Evolutionary conservation across 2,329 filamentous ascomycete species (phyloP).

Genomic region (Phoma sp.): DNA sequence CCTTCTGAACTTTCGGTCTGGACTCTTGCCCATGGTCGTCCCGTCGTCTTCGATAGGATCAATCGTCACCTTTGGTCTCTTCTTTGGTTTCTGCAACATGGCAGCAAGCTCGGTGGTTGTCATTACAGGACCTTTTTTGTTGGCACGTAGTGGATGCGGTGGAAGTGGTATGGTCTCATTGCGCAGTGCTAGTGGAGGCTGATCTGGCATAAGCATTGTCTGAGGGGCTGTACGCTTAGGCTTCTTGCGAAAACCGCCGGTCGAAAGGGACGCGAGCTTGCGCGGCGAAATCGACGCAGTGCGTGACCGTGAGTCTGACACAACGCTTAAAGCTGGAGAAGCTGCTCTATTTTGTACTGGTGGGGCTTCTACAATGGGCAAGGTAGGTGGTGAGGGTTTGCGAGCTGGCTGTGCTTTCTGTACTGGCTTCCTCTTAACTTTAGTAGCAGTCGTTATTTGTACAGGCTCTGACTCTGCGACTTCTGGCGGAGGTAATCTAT

Average conservation of each 20-base stretch:
- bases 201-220: not conserved
- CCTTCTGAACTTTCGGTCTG: conserved; percentile 31
- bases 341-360: conserved; percentile 3
- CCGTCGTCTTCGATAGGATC: conserved; percentile 35
- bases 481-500: not conserved
- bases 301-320: conserved; percentile 14
- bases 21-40: not conserved
- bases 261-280: conserved; percentile 28
- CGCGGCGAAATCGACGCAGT: conserved; percentile 20
- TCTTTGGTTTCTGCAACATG: conserved; percentile 29
- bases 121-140: conserved; percentile 31
- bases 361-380: not conserved
- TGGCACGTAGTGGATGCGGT: conserved; percentile 27
- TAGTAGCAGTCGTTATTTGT: not conserved
- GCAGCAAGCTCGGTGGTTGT: conserved; percentile 38
- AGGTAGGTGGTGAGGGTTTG: conserved; percentile 6
- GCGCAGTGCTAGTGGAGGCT: conserved; percentile 1
- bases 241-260: conserved; percentile 37
- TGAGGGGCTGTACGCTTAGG: conserved; percentile 14
- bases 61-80: conserved; percentile 3
- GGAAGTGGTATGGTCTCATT: conserved; percentile 23
- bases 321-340: conserved; percentile 13
- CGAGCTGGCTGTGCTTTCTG: conserved; percentile 1
- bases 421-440: conserved; percentile 2
- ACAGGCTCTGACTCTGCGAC: not conserved